Conservation (phyloP, 2,329 filamentous ascomycete species). For the Paecilomyces variotii region DNA sequence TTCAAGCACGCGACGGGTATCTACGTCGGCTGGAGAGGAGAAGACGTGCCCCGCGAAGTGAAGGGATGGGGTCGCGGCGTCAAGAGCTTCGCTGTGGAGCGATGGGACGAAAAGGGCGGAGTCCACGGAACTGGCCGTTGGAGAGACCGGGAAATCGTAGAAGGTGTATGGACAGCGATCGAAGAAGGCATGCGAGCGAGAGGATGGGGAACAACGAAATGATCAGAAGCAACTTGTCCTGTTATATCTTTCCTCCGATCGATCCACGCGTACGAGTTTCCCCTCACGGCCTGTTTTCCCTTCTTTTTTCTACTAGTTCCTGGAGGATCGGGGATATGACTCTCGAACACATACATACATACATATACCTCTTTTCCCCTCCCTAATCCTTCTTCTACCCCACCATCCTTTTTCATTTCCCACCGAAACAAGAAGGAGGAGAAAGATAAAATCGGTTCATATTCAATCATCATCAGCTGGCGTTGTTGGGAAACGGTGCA, state of each 20-base stretch:
- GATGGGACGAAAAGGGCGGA: slow-evolving; percentile 55
- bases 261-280: too few relatives aligned
- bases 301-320: too few relatives aligned
- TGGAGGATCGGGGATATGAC: too few relatives aligned
- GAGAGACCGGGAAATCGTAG: slow-evolving; percentile 86
- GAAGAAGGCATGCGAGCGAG: slow-evolving; percentile 79
- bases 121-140: slow-evolving; percentile 46
- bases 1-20: slow-evolving; percentile 84
- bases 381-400: too few relatives aligned
- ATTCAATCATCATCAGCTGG: too few relatives aligned
- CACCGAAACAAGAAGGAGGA: too few relatives aligned
- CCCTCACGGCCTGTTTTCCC: too few relatives aligned
- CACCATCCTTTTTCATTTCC: too few relatives aligned
- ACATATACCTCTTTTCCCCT: too few relatives aligned
- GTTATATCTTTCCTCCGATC: not conserved
- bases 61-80: slow-evolving; percentile 82
- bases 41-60: slow-evolving; percentile 68
- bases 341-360: too few relatives aligned
- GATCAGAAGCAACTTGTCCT: not conserved
- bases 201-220: slow-evolving; percentile 53
- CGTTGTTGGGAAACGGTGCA: too few relatives aligned
- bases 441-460: too few relatives aligned
- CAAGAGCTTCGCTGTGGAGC: slow-evolving; percentile 69
- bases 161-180: slow-evolving; percentile 83
- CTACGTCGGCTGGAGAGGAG: slow-evolving; percentile 85